Conservation (phyloP, 768 basidiomycete species). For the Rhodosporidiobolus sp. region DNA sequence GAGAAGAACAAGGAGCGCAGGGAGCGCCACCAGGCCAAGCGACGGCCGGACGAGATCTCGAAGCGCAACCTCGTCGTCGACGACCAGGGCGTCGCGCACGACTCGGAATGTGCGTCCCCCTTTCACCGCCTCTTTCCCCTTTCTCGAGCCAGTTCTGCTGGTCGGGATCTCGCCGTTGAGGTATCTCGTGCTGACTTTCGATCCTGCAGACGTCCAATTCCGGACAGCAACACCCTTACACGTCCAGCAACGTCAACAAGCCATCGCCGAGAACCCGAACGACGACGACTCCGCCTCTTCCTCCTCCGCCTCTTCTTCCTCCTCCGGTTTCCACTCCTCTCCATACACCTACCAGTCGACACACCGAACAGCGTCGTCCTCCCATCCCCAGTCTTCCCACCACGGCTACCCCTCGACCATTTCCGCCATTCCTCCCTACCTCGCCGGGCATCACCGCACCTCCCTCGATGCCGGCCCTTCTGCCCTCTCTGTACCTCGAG, state of each 20-base stretch:
- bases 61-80: conserved; percentile 27
- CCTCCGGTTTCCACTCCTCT: conserved; percentile 31
- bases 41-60: conserved; percentile 27
- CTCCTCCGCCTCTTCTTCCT: conserved; percentile 9
- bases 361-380: conserved; percentile 30
- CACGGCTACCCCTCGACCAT: conserved; percentile 19
- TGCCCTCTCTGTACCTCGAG: conserved; percentile 22
- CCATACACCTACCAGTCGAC: conserved; percentile 43
- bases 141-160: not conserved
- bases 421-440: conserved; percentile 34
- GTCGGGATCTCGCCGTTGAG: not conserved
- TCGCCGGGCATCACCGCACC: conserved; percentile 6
- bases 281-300: conserved; percentile 35
- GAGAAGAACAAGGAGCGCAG: conserved; percentile 33
- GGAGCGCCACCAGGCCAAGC: conserved; percentile 17
- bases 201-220: conserved; percentile 32
- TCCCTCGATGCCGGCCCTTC: not conserved
- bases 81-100: conserved; percentile 33
- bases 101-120: conserved; percentile 33
- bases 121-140: not conserved
- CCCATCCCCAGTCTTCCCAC: conserved; percentile 10
- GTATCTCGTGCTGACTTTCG: no score
- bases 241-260: conserved; percentile 7
- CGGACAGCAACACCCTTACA: conserved; percentile 24
- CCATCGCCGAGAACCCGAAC: conserved; percentile 16